Evolutionary conservation across 202 grass and related monocot species (phyloP).

Genomic region (Elaeis oleifera): DNA sequence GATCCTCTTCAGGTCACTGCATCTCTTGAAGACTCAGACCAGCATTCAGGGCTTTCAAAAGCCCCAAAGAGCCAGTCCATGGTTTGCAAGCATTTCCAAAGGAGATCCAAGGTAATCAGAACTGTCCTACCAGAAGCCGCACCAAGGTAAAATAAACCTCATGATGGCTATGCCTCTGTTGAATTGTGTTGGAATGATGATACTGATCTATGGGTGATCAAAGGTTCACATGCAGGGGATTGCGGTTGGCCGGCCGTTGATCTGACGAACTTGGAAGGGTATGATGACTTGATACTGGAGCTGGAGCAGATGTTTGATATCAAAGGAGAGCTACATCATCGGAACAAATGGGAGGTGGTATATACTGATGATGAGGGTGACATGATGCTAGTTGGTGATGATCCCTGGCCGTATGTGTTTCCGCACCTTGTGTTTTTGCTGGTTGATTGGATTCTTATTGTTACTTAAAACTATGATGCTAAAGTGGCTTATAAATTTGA

Average conservation of each 20-base stretch:
- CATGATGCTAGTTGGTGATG: slow-evolving; percentile 24
- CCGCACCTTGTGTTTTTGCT: background rate
- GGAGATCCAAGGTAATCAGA: slow-evolving; percentile 68
- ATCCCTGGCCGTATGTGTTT: slow-evolving; percentile 18
- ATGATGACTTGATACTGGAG: slow-evolving; percentile 13
- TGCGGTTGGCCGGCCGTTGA: slow-evolving; percentile 22
- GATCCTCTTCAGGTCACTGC: slow-evolving; percentile 4
- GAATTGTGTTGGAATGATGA: background rate
- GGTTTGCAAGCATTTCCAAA: slow-evolving; percentile 35
- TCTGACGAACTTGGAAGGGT: slow-evolving; percentile 15
- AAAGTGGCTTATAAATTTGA: background rate
- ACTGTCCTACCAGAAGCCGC: slow-evolving; percentile 35
- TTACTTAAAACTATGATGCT: too few species aligned
- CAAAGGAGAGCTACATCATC: slow-evolving; percentile 18
- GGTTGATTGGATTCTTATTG: too few species aligned
- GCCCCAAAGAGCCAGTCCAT: slow-evolving; percentile 41
- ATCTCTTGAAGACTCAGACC: slow-evolving; percentile 37
- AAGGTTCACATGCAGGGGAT: slow-evolving; percentile 20
- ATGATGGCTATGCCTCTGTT: background rate
- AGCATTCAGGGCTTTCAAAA: slow-evolving; percentile 48
- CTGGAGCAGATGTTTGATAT: slow-evolving; percentile 26
- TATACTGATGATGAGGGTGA: slow-evolving; percentile 27
- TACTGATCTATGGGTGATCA: background rate
- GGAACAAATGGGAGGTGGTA: slow-evolving; percentile 19
- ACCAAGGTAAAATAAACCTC: slow-evolving; percentile 45